Evolutionary conservation across 192 early-diverging fungal species (phyloP).

Genomic region (Backusella morwellensis): DNA sequence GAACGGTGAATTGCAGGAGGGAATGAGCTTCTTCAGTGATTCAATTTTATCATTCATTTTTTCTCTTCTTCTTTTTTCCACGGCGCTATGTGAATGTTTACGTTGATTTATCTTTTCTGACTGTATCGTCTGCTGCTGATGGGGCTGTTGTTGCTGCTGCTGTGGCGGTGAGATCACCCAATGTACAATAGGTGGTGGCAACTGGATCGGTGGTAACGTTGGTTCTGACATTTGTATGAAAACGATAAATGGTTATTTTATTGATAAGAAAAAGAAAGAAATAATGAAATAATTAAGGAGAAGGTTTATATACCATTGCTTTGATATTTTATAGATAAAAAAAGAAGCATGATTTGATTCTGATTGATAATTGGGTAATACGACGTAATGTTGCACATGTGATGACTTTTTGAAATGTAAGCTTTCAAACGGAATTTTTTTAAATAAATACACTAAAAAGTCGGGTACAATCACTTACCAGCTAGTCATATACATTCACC

Average conservation of each 20-base stretch:
- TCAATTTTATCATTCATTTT: constrained; percentile 20
- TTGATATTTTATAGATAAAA: neutral
- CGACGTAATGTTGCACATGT: neutral
- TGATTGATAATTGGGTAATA: neutral
- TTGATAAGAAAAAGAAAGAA: neutral
- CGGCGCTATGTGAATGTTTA: constrained; percentile 9
- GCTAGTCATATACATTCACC: neutral
- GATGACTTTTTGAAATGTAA: neutral
- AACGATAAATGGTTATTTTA: neutral
- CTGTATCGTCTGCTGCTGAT: neutral
- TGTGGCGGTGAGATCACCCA: neutral
- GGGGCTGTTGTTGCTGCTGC: neutral
- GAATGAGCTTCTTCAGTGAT: constrained; percentile 1
- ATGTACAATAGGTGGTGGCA: constrained; percentile 6
- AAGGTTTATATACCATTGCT: neutral
- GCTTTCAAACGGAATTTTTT: neutral
- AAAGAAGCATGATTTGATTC: constrained; percentile 4
- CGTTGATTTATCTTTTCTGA: neutral
- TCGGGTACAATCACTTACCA: neutral
- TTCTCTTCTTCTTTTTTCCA: constrained; percentile 14
- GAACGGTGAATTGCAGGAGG: constrained; percentile 7
- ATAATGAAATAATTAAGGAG: neutral
- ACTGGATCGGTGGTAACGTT: neutral
- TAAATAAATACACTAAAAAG: neutral
- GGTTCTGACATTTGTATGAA: neutral